Percentiles rank a stretch among this genome's conserved stretches.
Evolutionary conservation across 106 monocot genomes (phyloP).

Genomic region (Alisma plantagoaquatica): DNA sequence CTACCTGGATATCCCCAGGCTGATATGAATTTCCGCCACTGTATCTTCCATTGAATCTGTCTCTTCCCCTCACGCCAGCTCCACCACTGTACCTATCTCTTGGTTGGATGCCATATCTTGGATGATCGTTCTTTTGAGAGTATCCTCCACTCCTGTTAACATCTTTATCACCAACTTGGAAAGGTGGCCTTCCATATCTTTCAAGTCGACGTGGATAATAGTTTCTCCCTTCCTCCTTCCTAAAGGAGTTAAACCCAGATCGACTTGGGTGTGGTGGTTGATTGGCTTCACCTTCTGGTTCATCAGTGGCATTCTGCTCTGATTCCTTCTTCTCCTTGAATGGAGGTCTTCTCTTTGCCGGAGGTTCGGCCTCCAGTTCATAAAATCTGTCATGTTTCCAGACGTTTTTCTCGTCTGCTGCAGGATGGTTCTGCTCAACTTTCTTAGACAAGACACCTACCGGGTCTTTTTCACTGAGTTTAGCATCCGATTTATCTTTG

Average conservation of each 20-base stretch:
- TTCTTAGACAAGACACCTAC: too few species aligned
- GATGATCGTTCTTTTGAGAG: conserved; percentile 10
- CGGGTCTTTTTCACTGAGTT: conserved; percentile 12
- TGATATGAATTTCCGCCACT: conserved; percentile 12
- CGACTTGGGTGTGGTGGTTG: conserved; percentile 6
- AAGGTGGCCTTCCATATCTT: conserved; percentile 2
- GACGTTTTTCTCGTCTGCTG: conserved; percentile 16
- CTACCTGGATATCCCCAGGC: conserved; percentile 29
- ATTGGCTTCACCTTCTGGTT: conserved; percentile 5
- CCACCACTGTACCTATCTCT: conserved; percentile 27
- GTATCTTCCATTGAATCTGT: conserved; percentile 21
- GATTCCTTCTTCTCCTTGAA: conserved; percentile 51
- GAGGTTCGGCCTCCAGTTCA: conserved; percentile 31
- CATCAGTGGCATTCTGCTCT: conserved; percentile 11
- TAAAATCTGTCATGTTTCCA: conserved; percentile 60
- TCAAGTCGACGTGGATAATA: background rate
- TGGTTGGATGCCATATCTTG: conserved; percentile 14
- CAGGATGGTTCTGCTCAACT: conserved; percentile 3
- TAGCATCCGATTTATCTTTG: background rate
- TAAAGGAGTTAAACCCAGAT: conserved; percentile 6
- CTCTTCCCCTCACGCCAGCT: conserved; percentile 27
- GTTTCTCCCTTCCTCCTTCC: conserved; percentile 23
- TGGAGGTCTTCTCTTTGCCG: conserved; percentile 45
- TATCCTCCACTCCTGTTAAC: conserved; percentile 16
- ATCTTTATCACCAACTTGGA: conserved; percentile 23